These are phyloP conservation scores for Aspergillus sp. DNA, from an alignment of 2,329 filamentous ascomycete species.

Conservation along the genomic window DNA sequence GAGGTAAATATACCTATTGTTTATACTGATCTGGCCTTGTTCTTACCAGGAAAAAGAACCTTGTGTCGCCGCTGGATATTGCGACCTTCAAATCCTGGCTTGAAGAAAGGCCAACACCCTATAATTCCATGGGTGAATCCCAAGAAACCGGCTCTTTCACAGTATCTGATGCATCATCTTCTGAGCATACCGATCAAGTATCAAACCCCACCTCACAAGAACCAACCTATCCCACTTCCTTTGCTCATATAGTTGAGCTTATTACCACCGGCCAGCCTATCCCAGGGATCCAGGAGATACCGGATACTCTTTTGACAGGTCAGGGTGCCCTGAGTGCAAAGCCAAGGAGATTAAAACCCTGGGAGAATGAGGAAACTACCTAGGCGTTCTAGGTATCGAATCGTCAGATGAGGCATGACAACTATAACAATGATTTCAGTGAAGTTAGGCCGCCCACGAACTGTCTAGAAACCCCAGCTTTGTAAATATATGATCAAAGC, in stretches of 20 bases:
- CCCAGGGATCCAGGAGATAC: slow-evolving; percentile 84
- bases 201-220: slow-evolving; percentile 47
- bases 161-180: slow-evolving; percentile 5
- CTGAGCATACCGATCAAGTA: slow-evolving; percentile 12
- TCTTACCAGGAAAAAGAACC: slow-evolving; percentile 36
- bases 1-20: background rate
- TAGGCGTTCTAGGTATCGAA: background rate
- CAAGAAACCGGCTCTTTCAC: slow-evolving; percentile 8
- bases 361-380: slow-evolving; percentile 64
- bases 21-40: background rate
- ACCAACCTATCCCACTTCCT: slow-evolving; percentile 74
- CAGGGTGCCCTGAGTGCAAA: slow-evolving; percentile 61
- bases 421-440: background rate
- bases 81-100: slow-evolving; percentile 68
- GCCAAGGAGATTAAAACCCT: slow-evolving; percentile 66
- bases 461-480: background rate
- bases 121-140: slow-evolving; percentile 4
- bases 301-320: slow-evolving; percentile 72
- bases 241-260: slow-evolving; percentile 81
- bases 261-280: slow-evolving; percentile 80
- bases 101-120: slow-evolving; percentile 12
- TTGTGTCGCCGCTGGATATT: slow-evolving; percentile 58
- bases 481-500: background rate
- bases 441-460: background rate
- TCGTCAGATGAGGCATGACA: background rate